Conservation (phyloP, 2,329 filamentous ascomycete genomes). For the Arthrocladium fulminans region DNA sequence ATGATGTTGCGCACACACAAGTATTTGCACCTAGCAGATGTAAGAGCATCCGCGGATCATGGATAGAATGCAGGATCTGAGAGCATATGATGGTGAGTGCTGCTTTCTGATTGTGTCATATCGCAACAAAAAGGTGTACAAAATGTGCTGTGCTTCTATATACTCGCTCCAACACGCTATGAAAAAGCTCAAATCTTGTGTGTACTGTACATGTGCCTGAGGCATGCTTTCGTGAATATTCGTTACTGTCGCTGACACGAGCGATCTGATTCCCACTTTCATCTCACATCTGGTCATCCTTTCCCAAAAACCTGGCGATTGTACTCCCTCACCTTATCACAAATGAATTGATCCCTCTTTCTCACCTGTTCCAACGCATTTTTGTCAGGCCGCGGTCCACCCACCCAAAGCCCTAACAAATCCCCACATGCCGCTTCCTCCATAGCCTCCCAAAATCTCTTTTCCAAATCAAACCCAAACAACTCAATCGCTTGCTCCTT, state of each 20-base stretch:
- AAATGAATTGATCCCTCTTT: not conserved
- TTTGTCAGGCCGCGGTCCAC: not conserved
- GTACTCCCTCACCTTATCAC: not conserved
- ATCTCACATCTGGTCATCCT: not conserved
- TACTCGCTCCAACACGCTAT: not conserved
- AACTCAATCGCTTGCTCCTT: conserved; percentile 24
- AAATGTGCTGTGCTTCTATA: not conserved
- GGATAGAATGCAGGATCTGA: too few species aligned
- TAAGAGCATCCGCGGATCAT: too few species aligned
- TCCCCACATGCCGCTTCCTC: conserved; percentile 31
- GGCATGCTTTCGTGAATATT: not conserved
- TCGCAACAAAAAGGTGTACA: not conserved
- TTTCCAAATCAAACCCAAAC: conserved; percentile 31
- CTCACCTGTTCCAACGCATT: not conserved
- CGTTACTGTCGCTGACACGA: not conserved
- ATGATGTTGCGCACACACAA: too few species aligned
- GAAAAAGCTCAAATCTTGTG: too few species aligned
- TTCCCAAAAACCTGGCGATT: not conserved
- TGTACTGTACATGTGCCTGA: not conserved
- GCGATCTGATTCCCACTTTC: too few species aligned
- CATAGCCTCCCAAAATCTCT: conserved; percentile 32
- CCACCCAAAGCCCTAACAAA: not conserved
- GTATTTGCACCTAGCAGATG: too few species aligned
- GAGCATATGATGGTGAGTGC: too few species aligned
- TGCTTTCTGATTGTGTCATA: too few species aligned